Evolutionary conservation across 2,329 filamentous ascomycete species (phyloP).

Genomic region (Pseudogymnoascus verrucosus): DNA sequence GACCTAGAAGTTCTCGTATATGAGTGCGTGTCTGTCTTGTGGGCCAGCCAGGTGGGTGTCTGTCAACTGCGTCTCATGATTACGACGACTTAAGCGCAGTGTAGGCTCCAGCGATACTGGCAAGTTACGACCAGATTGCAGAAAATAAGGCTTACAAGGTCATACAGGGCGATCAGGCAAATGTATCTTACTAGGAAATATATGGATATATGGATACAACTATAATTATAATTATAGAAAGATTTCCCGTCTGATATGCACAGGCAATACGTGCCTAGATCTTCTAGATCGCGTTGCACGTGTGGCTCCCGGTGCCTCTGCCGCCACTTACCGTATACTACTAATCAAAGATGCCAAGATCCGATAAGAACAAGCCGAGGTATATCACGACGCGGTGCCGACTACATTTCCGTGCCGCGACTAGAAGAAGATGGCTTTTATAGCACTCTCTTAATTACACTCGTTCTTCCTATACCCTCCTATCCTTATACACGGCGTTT

Average conservation of each 20-base stretch:
- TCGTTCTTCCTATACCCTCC: background rate
- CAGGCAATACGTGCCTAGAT: background rate
- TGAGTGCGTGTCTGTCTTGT: background rate
- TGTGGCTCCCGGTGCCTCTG: background rate
- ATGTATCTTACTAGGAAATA: background rate
- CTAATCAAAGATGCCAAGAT: background rate
- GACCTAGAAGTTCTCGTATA: background rate
- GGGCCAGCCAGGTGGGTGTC: background rate
- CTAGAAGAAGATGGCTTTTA: background rate
- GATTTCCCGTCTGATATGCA: background rate
- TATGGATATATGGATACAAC: background rate
- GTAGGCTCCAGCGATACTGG: background rate
- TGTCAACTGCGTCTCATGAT: conserved; percentile 5
- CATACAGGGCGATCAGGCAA: background rate
- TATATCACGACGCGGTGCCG: background rate
- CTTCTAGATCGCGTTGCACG: background rate
- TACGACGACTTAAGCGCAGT: conserved; percentile 8
- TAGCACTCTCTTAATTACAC: background rate
- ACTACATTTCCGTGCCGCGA: background rate
- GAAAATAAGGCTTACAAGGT: background rate
- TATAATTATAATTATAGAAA: background rate
- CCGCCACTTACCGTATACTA: background rate
- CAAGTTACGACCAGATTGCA: background rate
- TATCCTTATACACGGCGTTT: background rate
- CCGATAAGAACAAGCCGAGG: conserved; percentile 8